A percentile compares a stretch with the other conserved stretches of the same genome.
These are phyloP conservation scores for Candolleomyces eurysporus DNA, from an alignment of 768 basidiomycete species.

Conservation along the genomic window DNA sequence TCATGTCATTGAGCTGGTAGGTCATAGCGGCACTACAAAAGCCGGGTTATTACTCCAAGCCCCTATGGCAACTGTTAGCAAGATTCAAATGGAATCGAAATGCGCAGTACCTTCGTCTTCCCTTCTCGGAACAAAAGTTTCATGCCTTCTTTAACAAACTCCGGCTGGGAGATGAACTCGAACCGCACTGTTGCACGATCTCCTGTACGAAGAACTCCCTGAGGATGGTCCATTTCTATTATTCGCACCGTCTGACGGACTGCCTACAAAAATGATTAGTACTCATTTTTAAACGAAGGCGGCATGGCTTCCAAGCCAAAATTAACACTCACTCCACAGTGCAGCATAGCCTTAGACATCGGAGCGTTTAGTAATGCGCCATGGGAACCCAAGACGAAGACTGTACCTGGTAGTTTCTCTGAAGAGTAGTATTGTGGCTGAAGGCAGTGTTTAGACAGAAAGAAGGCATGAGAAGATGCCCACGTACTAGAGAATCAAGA, in stretches of 20 bases:
- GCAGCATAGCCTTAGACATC: constrained; percentile 73
- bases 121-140: constrained; percentile 93
- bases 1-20: background rate
- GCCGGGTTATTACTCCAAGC: constrained; percentile 70
- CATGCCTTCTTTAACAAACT: constrained; percentile 92
- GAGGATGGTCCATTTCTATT: constrained; percentile 86
- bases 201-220: constrained; percentile 87
- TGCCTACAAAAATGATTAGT: constrained; percentile 44
- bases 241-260: constrained; percentile 91
- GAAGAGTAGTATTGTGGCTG: constrained; percentile 90
- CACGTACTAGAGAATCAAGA: constrained; percentile 86
- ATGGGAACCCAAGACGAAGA: background rate
- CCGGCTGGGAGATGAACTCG: constrained; percentile 90
- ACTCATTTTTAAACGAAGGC: constrained; percentile 6
- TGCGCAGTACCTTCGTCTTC: constrained; percentile 75
- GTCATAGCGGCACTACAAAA: constrained; percentile 30
- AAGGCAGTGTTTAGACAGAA: constrained; percentile 2
- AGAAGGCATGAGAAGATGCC: background rate
- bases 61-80: constrained; percentile 42
- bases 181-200: constrained; percentile 94
- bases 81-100: background rate
- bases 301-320: background rate
- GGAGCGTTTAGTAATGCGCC: background rate
- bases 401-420: constrained; percentile 86
- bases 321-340: constrained; percentile 69